Conservation (phyloP, 352 stramenopile genomes). For the Pythium sp. region DNA sequence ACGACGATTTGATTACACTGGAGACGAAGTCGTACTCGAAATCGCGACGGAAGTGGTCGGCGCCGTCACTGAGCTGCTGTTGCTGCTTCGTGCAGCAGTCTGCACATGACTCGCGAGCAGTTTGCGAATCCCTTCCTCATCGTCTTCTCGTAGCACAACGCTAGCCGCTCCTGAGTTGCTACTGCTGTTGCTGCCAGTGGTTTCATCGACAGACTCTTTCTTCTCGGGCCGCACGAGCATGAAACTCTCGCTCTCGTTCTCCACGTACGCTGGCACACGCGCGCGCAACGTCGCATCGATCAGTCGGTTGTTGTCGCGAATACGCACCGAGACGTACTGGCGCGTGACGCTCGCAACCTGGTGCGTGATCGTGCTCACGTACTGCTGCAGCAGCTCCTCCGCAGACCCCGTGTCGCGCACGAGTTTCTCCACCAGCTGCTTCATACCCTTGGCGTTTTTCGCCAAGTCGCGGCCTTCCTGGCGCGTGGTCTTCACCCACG, state of each 20-base stretch:
- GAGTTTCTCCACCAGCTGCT: conserved; percentile 74
- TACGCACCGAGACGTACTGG: conserved; percentile 76
- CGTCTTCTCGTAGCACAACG: conserved; percentile 42
- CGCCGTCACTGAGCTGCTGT: conserved; percentile 7
- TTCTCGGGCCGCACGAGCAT: conserved; percentile 59
- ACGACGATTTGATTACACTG: neutral
- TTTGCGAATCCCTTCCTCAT: conserved; percentile 34
- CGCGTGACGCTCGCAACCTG: conserved; percentile 80
- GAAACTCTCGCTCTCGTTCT: conserved; percentile 66
- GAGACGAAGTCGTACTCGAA: neutral
- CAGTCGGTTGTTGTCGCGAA: conserved; percentile 80
- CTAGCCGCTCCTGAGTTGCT: conserved; percentile 14
- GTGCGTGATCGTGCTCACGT: conserved; percentile 83
- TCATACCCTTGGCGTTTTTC: conserved; percentile 55
- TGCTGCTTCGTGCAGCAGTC: neutral
- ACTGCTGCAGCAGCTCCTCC: conserved; percentile 74
- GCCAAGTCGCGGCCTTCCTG: conserved; percentile 45
- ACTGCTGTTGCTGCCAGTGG: conserved; percentile 1
- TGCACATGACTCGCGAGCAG: conserved; percentile 20
- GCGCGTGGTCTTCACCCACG: conserved; percentile 32
- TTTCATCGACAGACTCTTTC: conserved; percentile 25
- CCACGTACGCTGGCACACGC: conserved; percentile 60
- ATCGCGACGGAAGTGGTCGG: conserved; percentile 1
- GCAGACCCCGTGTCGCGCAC: conserved; percentile 69
- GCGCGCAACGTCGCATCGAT: conserved; percentile 72